A percentile compares a stretch with the other conserved stretches of the same genome.
phyloP scores from a whole-genome alignment of 2,329 filamentous ascomycete species.

The Talaromyces sp. region DNA sequence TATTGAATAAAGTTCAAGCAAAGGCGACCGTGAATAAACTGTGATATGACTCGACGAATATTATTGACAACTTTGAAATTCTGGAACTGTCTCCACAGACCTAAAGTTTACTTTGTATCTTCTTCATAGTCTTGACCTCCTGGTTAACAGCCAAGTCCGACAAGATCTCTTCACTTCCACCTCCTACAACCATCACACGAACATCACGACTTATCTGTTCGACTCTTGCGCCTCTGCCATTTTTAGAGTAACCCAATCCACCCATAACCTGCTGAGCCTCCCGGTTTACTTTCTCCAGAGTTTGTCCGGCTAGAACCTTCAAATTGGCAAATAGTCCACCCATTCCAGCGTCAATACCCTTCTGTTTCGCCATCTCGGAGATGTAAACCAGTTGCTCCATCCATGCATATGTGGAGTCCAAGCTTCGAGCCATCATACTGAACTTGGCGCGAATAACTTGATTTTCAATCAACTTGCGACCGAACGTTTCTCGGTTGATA shows the following conservation, averaged over 20 bases:
- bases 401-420: constrained; percentile 62
- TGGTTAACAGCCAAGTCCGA: constrained; percentile 56
- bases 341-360: constrained; percentile 19
- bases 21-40: no score
- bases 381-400: constrained; percentile 61
- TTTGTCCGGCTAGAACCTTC: constrained; percentile 55
- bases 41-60: no score
- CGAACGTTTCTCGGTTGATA: constrained; percentile 58
- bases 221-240: constrained; percentile 51
- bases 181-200: constrained; percentile 57
- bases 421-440: constrained; percentile 54
- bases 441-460: constrained; percentile 62
- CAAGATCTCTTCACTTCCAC: constrained; percentile 60
- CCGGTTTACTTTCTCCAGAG: constrained; percentile 54
- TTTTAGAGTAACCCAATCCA: constrained; percentile 55
- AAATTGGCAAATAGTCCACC: constrained; percentile 26
- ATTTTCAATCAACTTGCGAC: constrained; percentile 58
- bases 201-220: constrained; percentile 60
- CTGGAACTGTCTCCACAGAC: no score
- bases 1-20: no score
- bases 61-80: no score
- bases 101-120: constrained; percentile 25
- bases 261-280: constrained; percentile 61
- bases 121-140: constrained; percentile 38
- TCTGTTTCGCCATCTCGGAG: constrained; percentile 22